phyloP scores from a whole-genome alignment of 1,139 yeast genomes.

The Kodamaea ohmeri region DNA sequence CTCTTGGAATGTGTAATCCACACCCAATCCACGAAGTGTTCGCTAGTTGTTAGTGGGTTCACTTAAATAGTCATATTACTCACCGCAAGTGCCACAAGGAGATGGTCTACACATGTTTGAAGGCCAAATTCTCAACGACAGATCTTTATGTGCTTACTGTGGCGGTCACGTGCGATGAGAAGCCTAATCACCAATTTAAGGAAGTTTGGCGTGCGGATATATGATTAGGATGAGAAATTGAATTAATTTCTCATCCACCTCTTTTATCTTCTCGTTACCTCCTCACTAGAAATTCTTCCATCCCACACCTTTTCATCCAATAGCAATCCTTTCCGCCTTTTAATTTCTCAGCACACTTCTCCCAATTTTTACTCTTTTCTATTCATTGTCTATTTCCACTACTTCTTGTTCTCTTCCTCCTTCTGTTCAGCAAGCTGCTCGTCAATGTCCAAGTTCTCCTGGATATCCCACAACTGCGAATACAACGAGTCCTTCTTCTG shows the following conservation, averaged over 20 bases:
- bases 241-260: too few species aligned
- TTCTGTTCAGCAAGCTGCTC: constrained; percentile 17
- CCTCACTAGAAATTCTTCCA: too few species aligned
- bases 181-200: too few species aligned
- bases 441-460: constrained; percentile 68
- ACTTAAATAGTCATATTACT: constrained; percentile 8
- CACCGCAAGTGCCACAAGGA: constrained; percentile 17
- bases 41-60: constrained; percentile 15
- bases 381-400: neutral
- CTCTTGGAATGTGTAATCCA: constrained; percentile 42
- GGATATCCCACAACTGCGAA: constrained; percentile 84
- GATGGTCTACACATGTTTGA: constrained; percentile 16
- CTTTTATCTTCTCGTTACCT: too few species aligned
- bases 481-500: constrained; percentile 58
- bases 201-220: too few species aligned
- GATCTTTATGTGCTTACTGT: too few species aligned
- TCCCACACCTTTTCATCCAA: too few species aligned
- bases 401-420: constrained; percentile 4
- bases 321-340: too few species aligned
- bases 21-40: constrained; percentile 46
- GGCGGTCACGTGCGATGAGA: neutral
- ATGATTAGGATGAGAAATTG: too few species aligned
- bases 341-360: too few species aligned
- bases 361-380: neutral
- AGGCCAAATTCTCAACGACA: neutral